phyloP scores from a whole-genome alignment of 2,329 filamentous ascomycete genomes.

The Diaporthe citri region DNA sequence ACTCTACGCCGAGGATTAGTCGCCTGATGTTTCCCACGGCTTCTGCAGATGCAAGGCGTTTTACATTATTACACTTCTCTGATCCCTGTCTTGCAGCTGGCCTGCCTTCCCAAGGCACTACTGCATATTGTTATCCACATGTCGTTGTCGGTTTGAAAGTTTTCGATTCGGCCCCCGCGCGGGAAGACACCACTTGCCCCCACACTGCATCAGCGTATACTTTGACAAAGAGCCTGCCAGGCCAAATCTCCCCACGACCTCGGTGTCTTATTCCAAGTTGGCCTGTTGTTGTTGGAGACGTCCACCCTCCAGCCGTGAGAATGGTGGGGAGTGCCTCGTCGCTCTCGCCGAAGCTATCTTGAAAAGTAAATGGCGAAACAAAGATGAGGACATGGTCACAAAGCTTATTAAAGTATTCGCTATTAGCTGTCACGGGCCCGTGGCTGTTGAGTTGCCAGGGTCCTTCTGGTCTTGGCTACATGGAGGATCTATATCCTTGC shows the following conservation, averaged over 20 bases:
- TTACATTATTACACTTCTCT: background rate
- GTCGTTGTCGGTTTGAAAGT: background rate
- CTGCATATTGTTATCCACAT: background rate
- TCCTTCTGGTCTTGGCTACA: background rate
- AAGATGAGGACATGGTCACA: conserved; percentile 14
- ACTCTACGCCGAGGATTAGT: conserved; percentile 14
- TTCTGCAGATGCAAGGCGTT: conserved; percentile 18
- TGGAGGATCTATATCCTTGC: background rate
- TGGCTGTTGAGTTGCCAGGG: background rate
- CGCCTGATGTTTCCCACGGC: conserved; percentile 22
- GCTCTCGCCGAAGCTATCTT: conserved; percentile 17
- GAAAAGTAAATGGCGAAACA: conserved; percentile 15
- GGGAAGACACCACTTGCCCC: background rate
- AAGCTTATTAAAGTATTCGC: conserved; percentile 26
- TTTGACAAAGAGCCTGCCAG: background rate
- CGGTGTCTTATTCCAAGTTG: background rate
- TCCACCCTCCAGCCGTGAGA: background rate
- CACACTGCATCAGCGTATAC: background rate
- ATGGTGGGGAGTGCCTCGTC: background rate
- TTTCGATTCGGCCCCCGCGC: conserved; percentile 3
- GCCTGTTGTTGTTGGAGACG: background rate
- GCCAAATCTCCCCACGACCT: background rate
- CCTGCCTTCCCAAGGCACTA: background rate
- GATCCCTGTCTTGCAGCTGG: conserved; percentile 16
- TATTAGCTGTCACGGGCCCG: background rate